Percentiles rank a stretch among this genome's conserved stretches.
phyloP scores from a whole-genome alignment of 129 eudicot species.

The Tanacetum coccineum region DNA sequence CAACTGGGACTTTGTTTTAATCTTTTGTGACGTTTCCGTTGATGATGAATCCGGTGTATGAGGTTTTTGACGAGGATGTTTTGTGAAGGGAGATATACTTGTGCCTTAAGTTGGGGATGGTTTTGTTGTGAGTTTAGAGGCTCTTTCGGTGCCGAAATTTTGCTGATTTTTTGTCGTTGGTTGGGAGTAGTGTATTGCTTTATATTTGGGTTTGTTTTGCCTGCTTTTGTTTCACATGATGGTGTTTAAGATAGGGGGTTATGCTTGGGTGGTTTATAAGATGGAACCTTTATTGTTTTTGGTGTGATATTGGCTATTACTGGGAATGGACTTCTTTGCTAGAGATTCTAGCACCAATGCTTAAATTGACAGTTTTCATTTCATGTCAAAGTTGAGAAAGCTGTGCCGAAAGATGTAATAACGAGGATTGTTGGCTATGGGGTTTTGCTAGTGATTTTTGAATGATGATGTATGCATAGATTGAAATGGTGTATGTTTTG shows the following conservation, averaged over 20 bases:
- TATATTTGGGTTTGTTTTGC: constrained; percentile 78
- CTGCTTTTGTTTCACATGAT: constrained; percentile 78
- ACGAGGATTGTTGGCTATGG: background rate
- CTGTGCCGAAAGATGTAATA: background rate
- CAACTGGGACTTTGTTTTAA: constrained; percentile 77
- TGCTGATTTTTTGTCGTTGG: constrained; percentile 94
- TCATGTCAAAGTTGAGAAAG: constrained; percentile 4
- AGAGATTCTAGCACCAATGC: constrained; percentile 60
- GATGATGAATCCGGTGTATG: constrained; percentile 97
- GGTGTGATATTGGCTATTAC: constrained; percentile 54
- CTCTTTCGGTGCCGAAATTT: constrained; percentile 81
- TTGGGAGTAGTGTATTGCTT: constrained; percentile 91
- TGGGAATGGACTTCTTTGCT: constrained; percentile 67
- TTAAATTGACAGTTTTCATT: constrained; percentile 17
- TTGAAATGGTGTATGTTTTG: constrained; percentile 14
- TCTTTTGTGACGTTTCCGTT: constrained; percentile 70
- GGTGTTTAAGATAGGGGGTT: constrained; percentile 55
- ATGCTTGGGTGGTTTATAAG: constrained; percentile 34
- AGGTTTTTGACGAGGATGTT: constrained; percentile 79
- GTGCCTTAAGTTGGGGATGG: constrained; percentile 75
- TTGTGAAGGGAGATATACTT: constrained; percentile 66
- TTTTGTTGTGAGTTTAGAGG: constrained; percentile 71
- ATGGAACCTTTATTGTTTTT: constrained; percentile 48
- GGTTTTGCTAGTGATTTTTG: constrained; percentile 13
- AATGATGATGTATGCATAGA: background rate